These are phyloP conservation scores for Limtongozyma cylindracea DNA, from an alignment of 805 yeast species.

Conservation along the genomic window DNA sequence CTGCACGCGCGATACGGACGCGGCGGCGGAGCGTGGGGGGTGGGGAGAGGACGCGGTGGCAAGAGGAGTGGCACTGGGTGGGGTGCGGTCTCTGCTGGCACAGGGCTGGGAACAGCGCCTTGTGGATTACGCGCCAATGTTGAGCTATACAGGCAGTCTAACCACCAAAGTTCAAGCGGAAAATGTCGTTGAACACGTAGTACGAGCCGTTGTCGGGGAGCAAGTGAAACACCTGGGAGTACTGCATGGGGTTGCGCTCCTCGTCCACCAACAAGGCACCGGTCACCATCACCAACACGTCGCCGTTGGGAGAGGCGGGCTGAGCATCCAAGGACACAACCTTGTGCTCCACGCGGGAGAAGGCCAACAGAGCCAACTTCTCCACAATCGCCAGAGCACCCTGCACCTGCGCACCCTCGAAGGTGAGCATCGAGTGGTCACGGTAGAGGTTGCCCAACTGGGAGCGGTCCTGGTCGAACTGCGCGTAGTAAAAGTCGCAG, in stretches of 20 bases:
- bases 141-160: background rate
- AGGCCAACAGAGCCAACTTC: constrained; percentile 71
- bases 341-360: constrained; percentile 81
- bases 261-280: constrained; percentile 87
- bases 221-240: constrained; percentile 93
- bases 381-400: constrained; percentile 88
- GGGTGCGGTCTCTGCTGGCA: constrained; percentile 2
- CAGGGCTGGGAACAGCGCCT: background rate
- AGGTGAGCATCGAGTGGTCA: constrained; percentile 92
- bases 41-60: background rate
- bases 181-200: constrained; percentile 89
- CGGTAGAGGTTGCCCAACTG: constrained; percentile 88
- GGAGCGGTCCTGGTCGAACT: constrained; percentile 79
- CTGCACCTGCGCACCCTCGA: constrained; percentile 83
- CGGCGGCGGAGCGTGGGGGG: too few relatives aligned
- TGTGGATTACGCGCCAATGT: background rate
- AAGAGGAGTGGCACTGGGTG: constrained; percentile 4
- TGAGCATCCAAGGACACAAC: constrained; percentile 93
- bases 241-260: constrained; percentile 86
- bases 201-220: constrained; percentile 81
- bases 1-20: background rate
- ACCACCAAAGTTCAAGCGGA: constrained; percentile 63
- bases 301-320: constrained; percentile 84
- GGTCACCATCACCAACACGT: constrained; percentile 91
- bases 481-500: constrained; percentile 86